These are phyloP conservation scores for Penicillium capsulatum DNA, from an alignment of 2,329 filamentous ascomycete species.

Conservation along the genomic window DNA sequence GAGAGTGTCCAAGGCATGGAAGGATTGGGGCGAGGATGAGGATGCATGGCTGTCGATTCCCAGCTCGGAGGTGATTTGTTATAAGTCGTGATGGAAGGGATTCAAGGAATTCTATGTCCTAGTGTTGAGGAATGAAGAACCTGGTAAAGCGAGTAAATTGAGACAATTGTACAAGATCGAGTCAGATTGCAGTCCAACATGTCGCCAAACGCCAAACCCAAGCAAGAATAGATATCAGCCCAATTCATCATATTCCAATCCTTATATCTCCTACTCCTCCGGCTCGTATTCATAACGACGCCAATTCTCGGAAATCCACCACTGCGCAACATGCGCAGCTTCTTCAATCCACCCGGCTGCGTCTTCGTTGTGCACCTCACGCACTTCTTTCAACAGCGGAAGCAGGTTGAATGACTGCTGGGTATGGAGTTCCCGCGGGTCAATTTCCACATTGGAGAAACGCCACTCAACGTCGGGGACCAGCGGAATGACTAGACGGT, in stretches of 20 bases:
- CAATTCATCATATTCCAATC: no score
- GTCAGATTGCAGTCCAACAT: no score
- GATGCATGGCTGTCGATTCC: slow-evolving; percentile 31
- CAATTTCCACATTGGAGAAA: slow-evolving; percentile 34
- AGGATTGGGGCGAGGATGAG: slow-evolving; percentile 28
- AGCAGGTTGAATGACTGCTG: slow-evolving; percentile 32
- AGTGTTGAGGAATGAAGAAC: no score
- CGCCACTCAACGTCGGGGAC: slow-evolving; percentile 60
- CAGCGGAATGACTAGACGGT: slow-evolving; percentile 70
- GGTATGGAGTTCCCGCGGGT: slow-evolving; percentile 33
- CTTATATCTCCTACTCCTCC: no score
- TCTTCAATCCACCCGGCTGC: slow-evolving; percentile 35
- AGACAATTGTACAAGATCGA: no score
- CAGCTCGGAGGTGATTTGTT: slow-evolving; percentile 33
- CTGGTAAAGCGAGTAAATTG: no score
- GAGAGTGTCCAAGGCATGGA: slow-evolving; percentile 28
- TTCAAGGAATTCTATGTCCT: neutral
- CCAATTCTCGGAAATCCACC: slow-evolving; percentile 39
- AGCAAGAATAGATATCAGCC: no score
- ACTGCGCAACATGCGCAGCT: slow-evolving; percentile 35
- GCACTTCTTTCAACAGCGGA: slow-evolving; percentile 26
- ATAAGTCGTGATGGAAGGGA: slow-evolving; percentile 43
- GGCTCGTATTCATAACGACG: slow-evolving; percentile 18
- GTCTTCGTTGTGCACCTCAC: slow-evolving; percentile 28
- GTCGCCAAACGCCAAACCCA: no score